Percentiles rank a stretch among this genome's conserved stretches.
phyloP scores from a whole-genome alignment of 345 rosid species.

The Aurinia saxatilis region DNA sequence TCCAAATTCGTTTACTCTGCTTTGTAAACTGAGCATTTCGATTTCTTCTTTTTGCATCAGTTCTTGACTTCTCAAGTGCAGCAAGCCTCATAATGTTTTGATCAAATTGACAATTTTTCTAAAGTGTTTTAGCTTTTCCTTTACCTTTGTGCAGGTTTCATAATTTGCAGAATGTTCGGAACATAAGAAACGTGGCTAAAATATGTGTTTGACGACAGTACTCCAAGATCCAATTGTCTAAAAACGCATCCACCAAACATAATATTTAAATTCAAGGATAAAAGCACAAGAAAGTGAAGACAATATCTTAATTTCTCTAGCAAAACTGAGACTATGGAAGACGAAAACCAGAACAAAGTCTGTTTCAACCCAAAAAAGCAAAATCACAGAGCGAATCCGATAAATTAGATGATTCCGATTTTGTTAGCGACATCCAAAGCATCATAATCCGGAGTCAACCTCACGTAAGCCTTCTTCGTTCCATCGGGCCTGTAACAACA shows the following conservation, averaged over 20 bases:
- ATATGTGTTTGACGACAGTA: too few species aligned
- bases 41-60: too few species aligned
- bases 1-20: too few species aligned
- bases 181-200: too few species aligned
- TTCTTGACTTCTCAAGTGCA: too few species aligned
- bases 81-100: too few species aligned
- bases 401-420: constrained; percentile 73
- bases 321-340: constrained; percentile 23
- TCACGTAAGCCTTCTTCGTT: constrained; percentile 86
- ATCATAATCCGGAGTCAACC: constrained; percentile 86
- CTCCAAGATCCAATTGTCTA: too few species aligned
- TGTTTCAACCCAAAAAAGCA: background rate
- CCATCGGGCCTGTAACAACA: constrained; percentile 73
- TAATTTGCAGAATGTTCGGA: too few species aligned
- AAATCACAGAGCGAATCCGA: background rate
- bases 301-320: constrained; percentile 16
- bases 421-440: constrained; percentile 98
- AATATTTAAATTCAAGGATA: constrained; percentile 1
- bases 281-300: background rate
- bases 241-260: background rate
- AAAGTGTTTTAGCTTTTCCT: too few species aligned
- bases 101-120: too few species aligned
- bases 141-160: too few species aligned
- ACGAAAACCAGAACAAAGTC: background rate
- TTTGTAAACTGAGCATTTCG: too few species aligned